phyloP scores from a whole-genome alignment of 352 stramenopile genomes.

The Plasmopara viticola region DNA sequence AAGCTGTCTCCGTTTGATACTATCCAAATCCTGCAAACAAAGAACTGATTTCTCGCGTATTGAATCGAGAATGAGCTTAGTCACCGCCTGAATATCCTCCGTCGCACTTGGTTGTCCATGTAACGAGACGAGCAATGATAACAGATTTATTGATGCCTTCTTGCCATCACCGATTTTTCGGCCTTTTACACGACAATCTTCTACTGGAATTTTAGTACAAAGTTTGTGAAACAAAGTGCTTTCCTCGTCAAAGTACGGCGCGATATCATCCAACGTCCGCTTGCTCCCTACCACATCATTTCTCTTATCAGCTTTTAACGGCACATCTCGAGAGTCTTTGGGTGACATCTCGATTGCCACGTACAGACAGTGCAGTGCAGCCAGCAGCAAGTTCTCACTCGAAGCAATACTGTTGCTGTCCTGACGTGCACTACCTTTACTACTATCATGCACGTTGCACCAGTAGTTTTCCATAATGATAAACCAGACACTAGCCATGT shows the following conservation, averaged over 20 bases:
- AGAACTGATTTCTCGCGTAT: conserved; percentile 21
- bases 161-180: conserved; percentile 1
- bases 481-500: conserved; percentile 35
- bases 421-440: conserved; percentile 4
- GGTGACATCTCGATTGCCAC: conserved; percentile 34
- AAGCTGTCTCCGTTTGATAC: conserved; percentile 10
- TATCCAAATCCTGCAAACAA: conserved; percentile 20
- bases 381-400: conserved; percentile 57
- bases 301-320: not conserved
- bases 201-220: conserved; percentile 24
- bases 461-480: conserved; percentile 20
- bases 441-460: not conserved
- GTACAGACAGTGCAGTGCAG: conserved; percentile 44
- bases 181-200: conserved; percentile 1
- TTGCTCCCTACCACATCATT: conserved; percentile 1
- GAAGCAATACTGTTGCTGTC: conserved; percentile 1
- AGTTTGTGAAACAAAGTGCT: conserved; percentile 38
- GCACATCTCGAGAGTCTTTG: conserved; percentile 4
- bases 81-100: conserved; percentile 22
- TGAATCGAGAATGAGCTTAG: conserved; percentile 20
- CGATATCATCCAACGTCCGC: conserved; percentile 24
- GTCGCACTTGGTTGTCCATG: conserved; percentile 12
- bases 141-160: conserved; percentile 10
- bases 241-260: conserved; percentile 26
- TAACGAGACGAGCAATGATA: conserved; percentile 25